Base-by-base conservation (phyloP, 2,329 filamentous ascomycete genomes). In the Colletotrichum cuscutae region DNA sequence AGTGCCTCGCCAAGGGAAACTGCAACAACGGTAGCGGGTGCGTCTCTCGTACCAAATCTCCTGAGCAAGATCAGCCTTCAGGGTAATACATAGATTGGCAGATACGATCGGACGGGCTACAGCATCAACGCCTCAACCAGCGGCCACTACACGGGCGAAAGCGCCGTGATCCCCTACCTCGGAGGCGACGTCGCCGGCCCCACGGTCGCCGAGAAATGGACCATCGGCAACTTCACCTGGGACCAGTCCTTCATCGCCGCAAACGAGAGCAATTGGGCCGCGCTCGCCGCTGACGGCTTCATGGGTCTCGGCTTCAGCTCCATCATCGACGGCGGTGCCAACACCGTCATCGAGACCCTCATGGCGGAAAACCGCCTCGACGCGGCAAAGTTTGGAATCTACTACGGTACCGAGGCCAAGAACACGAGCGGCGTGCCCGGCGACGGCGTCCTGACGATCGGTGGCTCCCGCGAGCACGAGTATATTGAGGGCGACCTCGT, bases 261-360 rank as follows among this genome's bases (percentile, higher is more conserved):
- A 28, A 79, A 79, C 68, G 68, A 77, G 64, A 79, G 74, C 61
- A 76, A 66, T 26, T 83, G 80, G 81, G 68, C 68, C 0, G 59
- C 76, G 7, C 75, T 79, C 7, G 73, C 82, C 0, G 78, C 77
- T 4, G 78, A 82, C 57, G 82, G 82, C 26, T 82, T 83, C 73
- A 65, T 83, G 37, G 82, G 82, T 0, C 74, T 83, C 3, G 78
- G 77, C 2, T 83, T 83, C 35, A 72, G 74, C 19, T 78, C 77
- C 26, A 82, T 82, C 57, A 59, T 77, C 9, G 80, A 79, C 5
- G 78, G 76, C 15, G 75, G 75, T 46, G 77, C 81, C 1, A 74
- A 75, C 3, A 81, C 81, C 0, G 22, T 83, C 13, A 77, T 81
- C 13, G 81, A 83, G 72, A 77, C 79, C 6, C 71, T 83, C 46